phyloP scores from a whole-genome alignment of 805 yeast species.

The Wickerhamiella lipophila region DNA sequence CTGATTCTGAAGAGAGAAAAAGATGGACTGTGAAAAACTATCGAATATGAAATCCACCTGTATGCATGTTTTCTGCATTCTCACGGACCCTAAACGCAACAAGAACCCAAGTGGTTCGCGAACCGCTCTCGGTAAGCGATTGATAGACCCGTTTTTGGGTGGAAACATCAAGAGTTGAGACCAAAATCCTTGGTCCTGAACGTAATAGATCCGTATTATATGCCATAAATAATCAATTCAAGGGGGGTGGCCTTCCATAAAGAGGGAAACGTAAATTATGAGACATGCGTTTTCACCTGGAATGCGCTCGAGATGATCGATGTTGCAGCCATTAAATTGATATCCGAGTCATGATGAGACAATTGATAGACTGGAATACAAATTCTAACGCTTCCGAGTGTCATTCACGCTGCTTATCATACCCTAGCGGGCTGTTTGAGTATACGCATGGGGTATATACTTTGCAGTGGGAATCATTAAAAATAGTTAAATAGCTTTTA shows the following conservation, averaged over 20 bases:
- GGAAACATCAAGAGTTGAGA: background rate
- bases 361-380: background rate
- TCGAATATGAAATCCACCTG: background rate
- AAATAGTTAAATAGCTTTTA: background rate
- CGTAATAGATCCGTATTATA: background rate
- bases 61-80: background rate
- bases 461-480: background rate
- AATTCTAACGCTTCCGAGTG: background rate
- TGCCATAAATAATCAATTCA: background rate
- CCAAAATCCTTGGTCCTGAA: background rate
- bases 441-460: background rate
- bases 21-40: too few species aligned
- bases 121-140: background rate
- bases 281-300: constrained; percentile 1
- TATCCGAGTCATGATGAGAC: background rate
- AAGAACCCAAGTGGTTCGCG: background rate
- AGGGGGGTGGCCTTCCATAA: background rate
- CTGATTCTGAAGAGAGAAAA: background rate
- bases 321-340: background rate
- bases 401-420: background rate
- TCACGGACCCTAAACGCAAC: background rate
- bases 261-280: background rate
- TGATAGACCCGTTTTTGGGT: background rate
- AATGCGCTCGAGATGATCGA: background rate
- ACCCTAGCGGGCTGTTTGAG: background rate